A percentile compares a stretch with the other conserved stretches of the same genome.
These are phyloP conservation scores for Gnomoniopsis sp. DNA, from an alignment of 2,329 filamentous ascomycete genomes.

Conservation along the genomic window DNA sequence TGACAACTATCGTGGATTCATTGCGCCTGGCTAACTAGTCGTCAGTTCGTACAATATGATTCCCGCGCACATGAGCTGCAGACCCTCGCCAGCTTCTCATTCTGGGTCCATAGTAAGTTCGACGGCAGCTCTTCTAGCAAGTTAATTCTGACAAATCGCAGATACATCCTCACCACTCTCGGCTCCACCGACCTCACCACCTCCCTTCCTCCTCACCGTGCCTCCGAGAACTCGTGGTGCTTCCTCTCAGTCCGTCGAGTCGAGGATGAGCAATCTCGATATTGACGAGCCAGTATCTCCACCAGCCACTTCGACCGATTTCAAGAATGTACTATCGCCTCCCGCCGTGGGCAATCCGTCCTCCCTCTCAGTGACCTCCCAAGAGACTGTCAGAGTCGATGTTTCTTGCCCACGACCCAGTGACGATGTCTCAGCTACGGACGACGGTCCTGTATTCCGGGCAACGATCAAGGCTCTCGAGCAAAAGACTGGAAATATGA, in stretches of 20 bases:
- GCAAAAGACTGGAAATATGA: slow-evolving; percentile 94
- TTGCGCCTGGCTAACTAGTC: slow-evolving; percentile 24
- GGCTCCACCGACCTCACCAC: slow-evolving; percentile 63
- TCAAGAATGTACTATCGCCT: slow-evolving; percentile 20
- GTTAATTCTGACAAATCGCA: slow-evolving; percentile 25
- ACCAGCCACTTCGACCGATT: slow-evolving; percentile 36
- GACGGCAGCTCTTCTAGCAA: background rate
- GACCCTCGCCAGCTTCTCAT: slow-evolving; percentile 87
- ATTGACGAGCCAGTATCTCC: slow-evolving; percentile 59
- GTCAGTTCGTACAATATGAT: slow-evolving; percentile 92
- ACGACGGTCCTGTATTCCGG: slow-evolving; percentile 92
- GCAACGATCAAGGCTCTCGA: slow-evolving; percentile 96
- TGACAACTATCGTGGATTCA: background rate
- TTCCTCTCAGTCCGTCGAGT: slow-evolving; percentile 84
- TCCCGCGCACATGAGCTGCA: slow-evolving; percentile 85
- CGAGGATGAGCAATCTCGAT: slow-evolving; percentile 72
- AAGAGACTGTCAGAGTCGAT: slow-evolving; percentile 73
- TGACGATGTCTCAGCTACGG: slow-evolving; percentile 79
- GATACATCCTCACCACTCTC: slow-evolving; percentile 37
- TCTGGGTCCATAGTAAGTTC: slow-evolving; percentile 80
- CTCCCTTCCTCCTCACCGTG: slow-evolving; percentile 68
- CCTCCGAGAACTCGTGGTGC: slow-evolving; percentile 77
- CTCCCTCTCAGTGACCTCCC: slow-evolving; percentile 16
- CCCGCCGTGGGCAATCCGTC: slow-evolving; percentile 1
- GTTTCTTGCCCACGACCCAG: slow-evolving; percentile 80